Evolutionary conservation across 83 land plant species (phyloP), one percentile per base, ranked within the genome.

Genomic region (Diphasiastrum complanatum): DNA sequence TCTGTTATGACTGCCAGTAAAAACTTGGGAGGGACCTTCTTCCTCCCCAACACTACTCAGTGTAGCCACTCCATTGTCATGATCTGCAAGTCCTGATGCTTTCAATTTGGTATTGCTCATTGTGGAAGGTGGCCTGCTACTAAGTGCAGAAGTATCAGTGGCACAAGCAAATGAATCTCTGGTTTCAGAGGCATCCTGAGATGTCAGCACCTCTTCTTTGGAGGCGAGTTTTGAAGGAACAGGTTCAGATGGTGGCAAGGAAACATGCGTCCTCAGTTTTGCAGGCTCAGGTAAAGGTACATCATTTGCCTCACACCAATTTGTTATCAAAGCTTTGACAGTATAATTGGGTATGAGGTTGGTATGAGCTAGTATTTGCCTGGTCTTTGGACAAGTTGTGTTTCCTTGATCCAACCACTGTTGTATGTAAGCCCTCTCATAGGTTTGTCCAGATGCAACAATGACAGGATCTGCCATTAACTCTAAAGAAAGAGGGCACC

Each of bases 391-490:
- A 37, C 83, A 79, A 20, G 76, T 72, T 18, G 77, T 64, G 36
- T 72, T 67, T 14, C 83, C 83, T 29, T 68, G 76, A 47, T 76
- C 83, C 43, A 79, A 50, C 83, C 83, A 79, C 30, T 77, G 45
- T 43, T 78, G 72, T 47, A 79, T 79, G 61, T 68, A 76, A 14
- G 73, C 65, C 45, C 81, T 56, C 46, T 79, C 83, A 50, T 79
- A 79, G 5, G 83, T 79, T 64, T 79, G 83, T 4, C 83, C 83
- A 52, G 83, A 76, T 4, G 83, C 81, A 3, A 79, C 67, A 60
- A 79, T 79, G 11, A 79, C 83, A 8, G 83, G 83, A 18, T 79
- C 83, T 49, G 73, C 47, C 83, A 79, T 79, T 11, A 77, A 72
- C 46, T 79, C 83, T 28, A 71, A 56, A 1, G 83, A 79, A 32